Conservation (phyloP, 257 asterid genomes). For the Solanum dulcamara region DNA sequence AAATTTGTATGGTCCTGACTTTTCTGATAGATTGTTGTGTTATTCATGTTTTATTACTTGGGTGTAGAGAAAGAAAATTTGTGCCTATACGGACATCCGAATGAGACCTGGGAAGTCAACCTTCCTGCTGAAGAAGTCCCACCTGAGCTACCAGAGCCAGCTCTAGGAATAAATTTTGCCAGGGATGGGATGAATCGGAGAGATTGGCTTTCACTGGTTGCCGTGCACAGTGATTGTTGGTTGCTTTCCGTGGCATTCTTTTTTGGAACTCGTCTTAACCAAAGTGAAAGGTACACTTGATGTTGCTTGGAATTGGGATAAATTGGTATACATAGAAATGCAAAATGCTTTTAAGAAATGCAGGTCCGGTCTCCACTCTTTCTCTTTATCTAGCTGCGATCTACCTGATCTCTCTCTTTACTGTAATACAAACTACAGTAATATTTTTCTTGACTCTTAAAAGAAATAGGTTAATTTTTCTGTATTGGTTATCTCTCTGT, state of each 20-base stretch:
- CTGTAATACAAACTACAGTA: not conserved
- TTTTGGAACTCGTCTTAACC: slow-evolving; percentile 79
- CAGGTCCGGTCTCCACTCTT: not conserved
- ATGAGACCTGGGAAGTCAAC: slow-evolving; percentile 86
- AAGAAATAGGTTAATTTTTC: not conserved
- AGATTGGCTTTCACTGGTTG: slow-evolving; percentile 91
- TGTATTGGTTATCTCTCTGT: not conserved
- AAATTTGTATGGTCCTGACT: not conserved
- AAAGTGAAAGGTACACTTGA: slow-evolving; percentile 55
- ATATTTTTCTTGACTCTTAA: not conserved
- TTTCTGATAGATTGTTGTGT: not conserved
- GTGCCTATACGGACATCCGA: slow-evolving; percentile 80
- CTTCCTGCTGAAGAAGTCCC: slow-evolving; percentile 98
- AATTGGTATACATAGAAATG: not conserved
- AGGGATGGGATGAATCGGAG: slow-evolving; percentile 85
- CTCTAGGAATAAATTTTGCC: slow-evolving; percentile 87
- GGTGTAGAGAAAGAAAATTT: slow-evolving; percentile 77
- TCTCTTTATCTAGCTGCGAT: not conserved
- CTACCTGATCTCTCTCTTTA: not conserved
- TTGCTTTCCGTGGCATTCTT: slow-evolving; percentile 87
- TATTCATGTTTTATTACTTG: not conserved
- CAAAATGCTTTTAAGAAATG: not conserved
- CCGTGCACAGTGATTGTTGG: slow-evolving; percentile 96
- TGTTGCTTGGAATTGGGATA: not conserved
- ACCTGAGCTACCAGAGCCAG: slow-evolving; percentile 96